Evolutionary conservation across 1,139 yeast genomes (phyloP).

Genomic region (Chernovozyma aurita): DNA sequence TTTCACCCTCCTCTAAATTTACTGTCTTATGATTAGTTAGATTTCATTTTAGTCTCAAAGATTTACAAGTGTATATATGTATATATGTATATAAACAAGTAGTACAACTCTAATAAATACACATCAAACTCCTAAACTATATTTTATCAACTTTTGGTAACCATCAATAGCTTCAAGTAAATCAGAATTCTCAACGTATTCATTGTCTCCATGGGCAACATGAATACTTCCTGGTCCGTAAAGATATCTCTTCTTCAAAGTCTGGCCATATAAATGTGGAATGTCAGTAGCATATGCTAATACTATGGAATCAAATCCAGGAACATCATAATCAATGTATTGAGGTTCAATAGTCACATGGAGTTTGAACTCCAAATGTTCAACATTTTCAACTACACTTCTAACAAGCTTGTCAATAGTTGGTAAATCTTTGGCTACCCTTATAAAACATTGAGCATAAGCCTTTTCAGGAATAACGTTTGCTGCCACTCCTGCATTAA

Average conservation of each 20-base stretch:
- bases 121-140: not conserved
- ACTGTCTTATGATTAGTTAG: too few relatives aligned
- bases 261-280: slow-evolving; percentile 45
- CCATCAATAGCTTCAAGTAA: slow-evolving; percentile 52
- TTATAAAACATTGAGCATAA: slow-evolving; percentile 42
- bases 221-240: slow-evolving; percentile 70
- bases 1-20: too few relatives aligned
- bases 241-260: slow-evolving; percentile 40
- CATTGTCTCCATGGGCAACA: slow-evolving; percentile 63
- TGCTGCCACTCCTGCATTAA: slow-evolving; percentile 57
- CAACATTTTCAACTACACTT: slow-evolving; percentile 27
- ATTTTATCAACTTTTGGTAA: slow-evolving; percentile 36
- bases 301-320: slow-evolving; percentile 56
- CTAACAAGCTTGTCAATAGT: slow-evolving; percentile 32
- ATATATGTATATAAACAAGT: too few relatives aligned
- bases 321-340: slow-evolving; percentile 52
- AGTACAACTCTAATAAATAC: too few relatives aligned
- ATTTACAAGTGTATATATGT: too few relatives aligned
- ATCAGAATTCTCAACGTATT: slow-evolving; percentile 49
- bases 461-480: slow-evolving; percentile 66
- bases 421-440: slow-evolving; percentile 50
- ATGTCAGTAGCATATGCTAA: slow-evolving; percentile 65
- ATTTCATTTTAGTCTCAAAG: too few relatives aligned
- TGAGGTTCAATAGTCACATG: slow-evolving; percentile 31
- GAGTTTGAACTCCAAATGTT: slow-evolving; percentile 22